These are phyloP conservation scores for Phytophthora pinifolia DNA, from an alignment of 352 stramenopile species.

Conservation along the genomic window DNA sequence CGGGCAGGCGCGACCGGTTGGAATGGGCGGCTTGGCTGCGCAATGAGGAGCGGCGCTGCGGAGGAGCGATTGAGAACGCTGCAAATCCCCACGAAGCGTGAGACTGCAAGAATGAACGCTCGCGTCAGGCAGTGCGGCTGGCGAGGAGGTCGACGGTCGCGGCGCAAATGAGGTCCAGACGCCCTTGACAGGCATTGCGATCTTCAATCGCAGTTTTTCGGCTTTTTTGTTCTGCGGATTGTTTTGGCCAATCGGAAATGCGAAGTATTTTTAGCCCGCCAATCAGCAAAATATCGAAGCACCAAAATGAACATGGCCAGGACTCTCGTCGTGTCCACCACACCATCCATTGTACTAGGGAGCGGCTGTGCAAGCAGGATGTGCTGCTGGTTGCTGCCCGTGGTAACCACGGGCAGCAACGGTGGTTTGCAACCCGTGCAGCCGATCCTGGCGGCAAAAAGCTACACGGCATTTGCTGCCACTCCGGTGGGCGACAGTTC, in stretches of 20 bases:
- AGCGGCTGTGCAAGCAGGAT: too few relatives aligned
- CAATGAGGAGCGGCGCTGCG: background rate
- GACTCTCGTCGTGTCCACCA: too few relatives aligned
- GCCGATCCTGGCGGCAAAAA: too few relatives aligned
- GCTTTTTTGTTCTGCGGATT: slow-evolving; percentile 25
- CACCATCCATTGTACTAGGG: too few relatives aligned
- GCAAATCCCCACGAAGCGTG: slow-evolving; percentile 17
- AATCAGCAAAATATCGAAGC: slow-evolving; percentile 24
- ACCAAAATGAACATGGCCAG: slow-evolving; percentile 5
- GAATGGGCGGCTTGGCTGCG: slow-evolving; percentile 11
- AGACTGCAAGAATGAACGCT: background rate
- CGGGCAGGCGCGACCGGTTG: slow-evolving; percentile 16
- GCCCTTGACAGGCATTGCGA: slow-evolving; percentile 19
- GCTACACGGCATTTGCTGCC: too few relatives aligned
- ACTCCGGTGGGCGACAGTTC: too few relatives aligned
- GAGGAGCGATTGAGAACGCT: background rate
- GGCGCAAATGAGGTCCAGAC: background rate
- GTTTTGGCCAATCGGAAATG: slow-evolving; percentile 18
- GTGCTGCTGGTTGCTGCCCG: too few relatives aligned
- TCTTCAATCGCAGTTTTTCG: slow-evolving; percentile 23
- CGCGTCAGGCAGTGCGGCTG: background rate
- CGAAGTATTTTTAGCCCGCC: slow-evolving; percentile 5
- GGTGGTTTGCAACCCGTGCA: too few relatives aligned
- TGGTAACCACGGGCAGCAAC: too few relatives aligned
- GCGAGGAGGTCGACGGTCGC: too few relatives aligned